Conservation (phyloP, 1,284 basidiomycete species). For the Naganishia albida region DNA sequence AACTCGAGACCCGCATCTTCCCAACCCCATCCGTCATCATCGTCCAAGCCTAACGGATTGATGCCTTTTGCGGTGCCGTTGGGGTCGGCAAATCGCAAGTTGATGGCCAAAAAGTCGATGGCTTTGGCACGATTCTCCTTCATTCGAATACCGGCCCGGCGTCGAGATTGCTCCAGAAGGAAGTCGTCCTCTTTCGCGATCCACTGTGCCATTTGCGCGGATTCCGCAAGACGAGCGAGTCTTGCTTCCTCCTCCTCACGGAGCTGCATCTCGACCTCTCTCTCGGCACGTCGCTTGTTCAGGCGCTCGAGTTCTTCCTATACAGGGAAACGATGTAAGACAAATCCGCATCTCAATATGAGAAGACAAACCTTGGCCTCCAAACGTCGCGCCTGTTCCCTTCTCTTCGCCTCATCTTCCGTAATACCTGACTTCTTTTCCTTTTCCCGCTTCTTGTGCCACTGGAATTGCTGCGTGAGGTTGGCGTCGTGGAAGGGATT, state of each 20-base stretch:
- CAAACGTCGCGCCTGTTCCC: constrained; percentile 76
- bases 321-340: neutral
- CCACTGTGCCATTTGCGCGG: constrained; percentile 97
- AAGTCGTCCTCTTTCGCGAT: constrained; percentile 96
- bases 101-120: constrained; percentile 89
- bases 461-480: constrained; percentile 89
- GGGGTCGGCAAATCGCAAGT: constrained; percentile 77
- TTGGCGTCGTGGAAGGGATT: constrained; percentile 98
- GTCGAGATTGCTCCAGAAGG: constrained; percentile 89
- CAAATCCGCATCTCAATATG: too few relatives aligned
- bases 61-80: constrained; percentile 58
- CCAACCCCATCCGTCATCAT: constrained; percentile 67
- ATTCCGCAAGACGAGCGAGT: constrained; percentile 85
- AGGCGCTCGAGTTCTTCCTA: constrained; percentile 86
- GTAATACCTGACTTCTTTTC: constrained; percentile 86
- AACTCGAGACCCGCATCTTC: constrained; percentile 90
- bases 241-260: constrained; percentile 89
- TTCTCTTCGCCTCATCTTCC: constrained; percentile 72
- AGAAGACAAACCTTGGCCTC: constrained; percentile 68
- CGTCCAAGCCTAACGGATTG: constrained; percentile 64
- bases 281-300: constrained; percentile 83
- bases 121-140: constrained; percentile 95
- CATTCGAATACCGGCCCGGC: constrained; percentile 87
- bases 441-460: constrained; percentile 98
- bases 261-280: constrained; percentile 82